Conservation (phyloP, 1,139 yeast species). For the Zygoascus hellenicus region DNA sequence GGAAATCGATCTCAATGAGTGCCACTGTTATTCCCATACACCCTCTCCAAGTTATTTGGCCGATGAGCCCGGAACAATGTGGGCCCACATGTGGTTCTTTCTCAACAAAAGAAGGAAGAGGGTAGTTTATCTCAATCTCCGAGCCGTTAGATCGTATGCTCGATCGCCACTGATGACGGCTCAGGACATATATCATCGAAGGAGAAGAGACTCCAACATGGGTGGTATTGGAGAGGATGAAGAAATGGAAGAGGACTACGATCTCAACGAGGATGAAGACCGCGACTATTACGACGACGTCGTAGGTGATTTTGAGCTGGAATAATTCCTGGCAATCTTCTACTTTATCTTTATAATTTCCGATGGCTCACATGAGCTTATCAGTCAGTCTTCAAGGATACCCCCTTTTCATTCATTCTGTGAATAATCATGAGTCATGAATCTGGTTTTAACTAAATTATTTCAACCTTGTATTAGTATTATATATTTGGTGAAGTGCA, state of each 20-base stretch:
- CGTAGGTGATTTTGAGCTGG: conserved; percentile 39
- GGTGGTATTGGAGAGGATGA: conserved; percentile 30
- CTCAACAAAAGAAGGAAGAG: conserved; percentile 87
- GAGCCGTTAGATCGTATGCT: conserved; percentile 31
- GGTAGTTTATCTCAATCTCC: conserved; percentile 73
- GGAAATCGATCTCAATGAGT: conserved; percentile 75
- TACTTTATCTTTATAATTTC: not conserved
- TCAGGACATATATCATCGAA: conserved; percentile 6
- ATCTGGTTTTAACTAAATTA: no score
- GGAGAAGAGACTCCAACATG: conserved; percentile 5
- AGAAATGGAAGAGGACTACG: conserved; percentile 45
- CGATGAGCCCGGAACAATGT: conserved; percentile 69
- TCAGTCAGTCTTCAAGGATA: no score
- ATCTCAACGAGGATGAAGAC: conserved; percentile 29
- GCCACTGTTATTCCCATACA: conserved; percentile 70
- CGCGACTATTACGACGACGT: conserved; percentile 22
- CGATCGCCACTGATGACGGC: conserved; percentile 6
- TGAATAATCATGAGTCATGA: no score
- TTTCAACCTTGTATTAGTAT: no score
- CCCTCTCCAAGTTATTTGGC: conserved; percentile 77
- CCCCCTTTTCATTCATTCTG: no score
- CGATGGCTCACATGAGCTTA: no score
- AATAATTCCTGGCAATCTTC: conserved; percentile 14
- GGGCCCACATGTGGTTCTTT: conserved; percentile 92
- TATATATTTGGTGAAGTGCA: no score